Percentiles rank a stretch among this genome's conserved stretches.
phyloP scores from a whole-genome alignment of 441 rosid genomes.

The Erodium chrysanthum region DNA sequence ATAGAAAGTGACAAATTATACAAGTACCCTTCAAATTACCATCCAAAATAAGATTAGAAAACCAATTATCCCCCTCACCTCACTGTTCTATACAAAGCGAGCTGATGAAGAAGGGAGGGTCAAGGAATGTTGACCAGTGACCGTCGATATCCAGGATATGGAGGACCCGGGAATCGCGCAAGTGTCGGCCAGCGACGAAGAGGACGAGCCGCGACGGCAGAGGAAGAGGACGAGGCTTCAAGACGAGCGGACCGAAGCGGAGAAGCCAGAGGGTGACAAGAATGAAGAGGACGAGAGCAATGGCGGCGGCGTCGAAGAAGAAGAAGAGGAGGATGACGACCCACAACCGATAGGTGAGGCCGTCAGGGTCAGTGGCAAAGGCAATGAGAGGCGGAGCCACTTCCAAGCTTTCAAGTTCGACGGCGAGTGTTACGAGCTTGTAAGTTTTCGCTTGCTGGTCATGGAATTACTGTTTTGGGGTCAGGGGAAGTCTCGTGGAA shows the following conservation, averaged over 20 bases:
- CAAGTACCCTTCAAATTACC: too few relatives aligned
- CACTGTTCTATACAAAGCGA: too few relatives aligned
- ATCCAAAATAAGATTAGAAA: too few relatives aligned
- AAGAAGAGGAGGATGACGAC: constrained; percentile 58
- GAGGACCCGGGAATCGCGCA: constrained; percentile 57
- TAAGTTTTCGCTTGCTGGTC: constrained; percentile 26
- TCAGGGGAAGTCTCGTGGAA: neutral
- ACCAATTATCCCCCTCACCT: too few relatives aligned
- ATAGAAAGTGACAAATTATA: too few relatives aligned
- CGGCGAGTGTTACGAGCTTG: constrained; percentile 62
- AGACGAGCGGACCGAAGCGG: neutral
- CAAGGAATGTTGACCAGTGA: too few relatives aligned
- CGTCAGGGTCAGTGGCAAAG: constrained; percentile 58
- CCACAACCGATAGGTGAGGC: constrained; percentile 63
- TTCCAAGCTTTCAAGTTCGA: constrained; percentile 63
- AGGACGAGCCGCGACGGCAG: constrained; percentile 27
- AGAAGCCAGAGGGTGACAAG: neutral
- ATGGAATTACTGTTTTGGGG: neutral
- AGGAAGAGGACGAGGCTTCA: neutral
- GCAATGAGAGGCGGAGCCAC: constrained; percentile 52
- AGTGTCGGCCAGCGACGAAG: constrained; percentile 75
- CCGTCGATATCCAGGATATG: constrained; percentile 23
- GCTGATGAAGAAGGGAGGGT: too few relatives aligned
- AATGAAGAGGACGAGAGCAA: too few relatives aligned
- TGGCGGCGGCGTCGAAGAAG: constrained; percentile 25